phyloP scores from a whole-genome alignment of 495 filamentous ascomycete genomes.

The Xylaria intraflava region DNA sequence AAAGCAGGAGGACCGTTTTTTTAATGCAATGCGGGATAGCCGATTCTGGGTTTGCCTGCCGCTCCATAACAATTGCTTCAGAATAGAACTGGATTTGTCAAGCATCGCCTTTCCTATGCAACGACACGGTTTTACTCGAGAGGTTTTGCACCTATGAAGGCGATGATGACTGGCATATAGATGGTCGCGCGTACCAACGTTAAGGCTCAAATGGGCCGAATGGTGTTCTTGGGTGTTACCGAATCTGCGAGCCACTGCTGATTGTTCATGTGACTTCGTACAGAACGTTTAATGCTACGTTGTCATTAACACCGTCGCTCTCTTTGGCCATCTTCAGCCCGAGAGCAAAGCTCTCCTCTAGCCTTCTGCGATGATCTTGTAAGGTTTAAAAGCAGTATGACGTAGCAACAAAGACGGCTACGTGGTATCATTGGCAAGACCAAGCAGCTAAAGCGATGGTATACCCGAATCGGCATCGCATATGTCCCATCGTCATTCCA shows the following conservation, averaged over 20 bases:
- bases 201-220: conserved; percentile 3
- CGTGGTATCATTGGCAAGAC: background rate
- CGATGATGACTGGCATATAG: background rate
- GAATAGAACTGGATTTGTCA: background rate
- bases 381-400: background rate
- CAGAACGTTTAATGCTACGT: background rate
- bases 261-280: conserved; percentile 4
- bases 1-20: background rate
- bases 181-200: background rate
- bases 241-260: background rate
- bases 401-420: background rate
- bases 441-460: background rate
- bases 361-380: background rate
- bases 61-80: background rate
- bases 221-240: background rate
- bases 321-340: background rate
- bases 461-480: background rate
- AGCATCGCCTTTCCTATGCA: background rate
- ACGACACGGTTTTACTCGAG: background rate
- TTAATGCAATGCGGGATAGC: background rate
- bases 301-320: background rate
- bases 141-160: background rate
- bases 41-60: background rate
- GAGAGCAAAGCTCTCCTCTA: background rate
- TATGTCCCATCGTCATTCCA: background rate